These are phyloP conservation scores for Diplogelasinospora grovesii DNA, from an alignment of 495 filamentous ascomycete genomes.

Conservation along the genomic window DNA sequence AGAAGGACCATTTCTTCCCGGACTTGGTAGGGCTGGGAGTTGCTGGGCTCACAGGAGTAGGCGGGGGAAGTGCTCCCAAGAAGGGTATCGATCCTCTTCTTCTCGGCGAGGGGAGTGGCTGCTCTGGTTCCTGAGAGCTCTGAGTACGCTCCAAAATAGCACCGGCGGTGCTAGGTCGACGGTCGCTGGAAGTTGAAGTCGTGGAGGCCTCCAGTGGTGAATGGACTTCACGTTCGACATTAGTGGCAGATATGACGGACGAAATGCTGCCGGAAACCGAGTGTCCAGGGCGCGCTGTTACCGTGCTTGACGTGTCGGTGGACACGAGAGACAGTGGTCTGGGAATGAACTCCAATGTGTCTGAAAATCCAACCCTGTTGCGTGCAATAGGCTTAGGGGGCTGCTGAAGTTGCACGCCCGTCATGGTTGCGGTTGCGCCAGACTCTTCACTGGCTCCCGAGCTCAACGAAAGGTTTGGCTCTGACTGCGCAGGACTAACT, in stretches of 20 bases:
- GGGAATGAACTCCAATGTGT: constrained; percentile 61
- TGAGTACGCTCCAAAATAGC: constrained; percentile 43
- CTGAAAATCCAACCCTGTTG: constrained; percentile 52
- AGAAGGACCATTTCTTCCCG: constrained; percentile 48
- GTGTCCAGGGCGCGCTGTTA: constrained; percentile 54
- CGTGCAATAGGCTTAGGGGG: constrained; percentile 35
- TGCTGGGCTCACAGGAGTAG: constrained; percentile 20
- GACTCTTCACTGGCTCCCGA: constrained; percentile 4
- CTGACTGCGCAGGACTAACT: constrained; percentile 9
- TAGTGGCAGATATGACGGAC: constrained; percentile 48
- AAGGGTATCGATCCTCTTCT: constrained; percentile 47
- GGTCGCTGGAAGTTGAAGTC: constrained; percentile 25
- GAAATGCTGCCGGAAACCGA: constrained; percentile 58
- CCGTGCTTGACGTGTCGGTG: constrained; percentile 63
- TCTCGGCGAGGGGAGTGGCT: constrained; percentile 26
- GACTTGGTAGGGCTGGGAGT: constrained; percentile 41
- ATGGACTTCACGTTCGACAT: constrained; percentile 32
- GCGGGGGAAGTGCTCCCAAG: constrained; percentile 28
- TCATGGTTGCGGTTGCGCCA: not conserved
- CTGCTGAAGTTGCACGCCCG: constrained; percentile 19
- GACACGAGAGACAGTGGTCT: constrained; percentile 68
- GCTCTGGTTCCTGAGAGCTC: constrained; percentile 27
- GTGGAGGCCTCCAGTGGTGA: constrained; percentile 18
- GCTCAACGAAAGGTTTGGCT: not conserved
- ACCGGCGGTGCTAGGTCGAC: constrained; percentile 47